Conservation (phyloP, 352 stramenopile species). For the Pythium scleroteichum region DNA sequence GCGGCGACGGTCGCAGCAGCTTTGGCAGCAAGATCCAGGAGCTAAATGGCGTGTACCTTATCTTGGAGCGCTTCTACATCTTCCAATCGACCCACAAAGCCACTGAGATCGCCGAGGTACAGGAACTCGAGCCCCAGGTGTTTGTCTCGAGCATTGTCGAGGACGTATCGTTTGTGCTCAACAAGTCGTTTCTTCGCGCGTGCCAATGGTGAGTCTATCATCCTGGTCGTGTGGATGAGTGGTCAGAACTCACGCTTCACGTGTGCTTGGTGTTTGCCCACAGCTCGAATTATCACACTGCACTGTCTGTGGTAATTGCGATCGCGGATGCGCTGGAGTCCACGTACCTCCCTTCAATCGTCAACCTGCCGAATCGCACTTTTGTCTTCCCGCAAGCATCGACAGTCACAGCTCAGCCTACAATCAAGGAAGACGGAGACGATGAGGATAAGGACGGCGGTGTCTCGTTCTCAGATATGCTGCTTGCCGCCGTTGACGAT, state of each 20-base stretch:
- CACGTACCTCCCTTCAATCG: slow-evolving; percentile 74
- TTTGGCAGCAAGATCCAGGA: slow-evolving; percentile 74
- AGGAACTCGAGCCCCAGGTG: slow-evolving; percentile 64
- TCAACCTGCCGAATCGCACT: slow-evolving; percentile 58
- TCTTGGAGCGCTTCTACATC: slow-evolving; percentile 85
- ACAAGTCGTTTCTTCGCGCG: slow-evolving; percentile 77
- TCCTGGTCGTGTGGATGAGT: background rate
- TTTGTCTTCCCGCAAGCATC: slow-evolving; percentile 56
- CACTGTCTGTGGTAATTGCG: slow-evolving; percentile 78
- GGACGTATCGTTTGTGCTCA: slow-evolving; percentile 83
- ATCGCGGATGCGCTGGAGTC: slow-evolving; percentile 84
- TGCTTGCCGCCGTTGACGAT: slow-evolving; percentile 77
- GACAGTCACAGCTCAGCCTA: slow-evolving; percentile 2
- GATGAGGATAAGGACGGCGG: slow-evolving; percentile 29
- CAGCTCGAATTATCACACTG: slow-evolving; percentile 82
- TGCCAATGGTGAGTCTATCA: slow-evolving; percentile 57
- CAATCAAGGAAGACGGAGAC: slow-evolving; percentile 6
- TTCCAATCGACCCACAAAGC: slow-evolving; percentile 86
- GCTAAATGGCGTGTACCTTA: slow-evolving; percentile 75
- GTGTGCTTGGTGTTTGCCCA: background rate
- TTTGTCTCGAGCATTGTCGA: slow-evolving; percentile 84
- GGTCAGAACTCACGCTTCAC: background rate
- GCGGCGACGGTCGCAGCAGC: slow-evolving; percentile 24
- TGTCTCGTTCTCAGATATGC: slow-evolving; percentile 78
- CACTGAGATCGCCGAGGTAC: slow-evolving; percentile 75